phyloP scores from a whole-genome alignment of 1,284 basidiomycete genomes.

The Austroboletus novae-zelandiae region DNA sequence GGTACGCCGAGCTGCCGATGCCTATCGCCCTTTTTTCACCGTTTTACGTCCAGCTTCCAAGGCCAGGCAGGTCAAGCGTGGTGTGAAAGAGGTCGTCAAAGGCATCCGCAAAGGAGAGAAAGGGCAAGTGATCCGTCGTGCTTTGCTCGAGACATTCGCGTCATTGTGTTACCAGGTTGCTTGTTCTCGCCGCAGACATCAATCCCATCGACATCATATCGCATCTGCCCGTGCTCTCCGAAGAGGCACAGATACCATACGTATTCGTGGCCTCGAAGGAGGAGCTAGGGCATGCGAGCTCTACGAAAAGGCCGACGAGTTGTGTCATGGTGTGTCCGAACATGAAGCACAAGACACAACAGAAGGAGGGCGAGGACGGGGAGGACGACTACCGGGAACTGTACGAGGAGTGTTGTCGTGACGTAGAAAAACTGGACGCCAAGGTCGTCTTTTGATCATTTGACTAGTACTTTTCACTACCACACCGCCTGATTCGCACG shows the following conservation, averaged over 20 bases:
- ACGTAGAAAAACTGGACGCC: slow-evolving; percentile 81
- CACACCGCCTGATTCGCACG: slow-evolving; percentile 9
- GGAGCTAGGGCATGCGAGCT: slow-evolving; percentile 92
- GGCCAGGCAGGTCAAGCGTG: slow-evolving; percentile 88
- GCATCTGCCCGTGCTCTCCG: slow-evolving; percentile 91
- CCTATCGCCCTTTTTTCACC: slow-evolving; percentile 3
- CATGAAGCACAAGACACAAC: slow-evolving; percentile 68
- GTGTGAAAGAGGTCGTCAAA: slow-evolving; percentile 97
- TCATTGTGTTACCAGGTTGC: slow-evolving; percentile 52
- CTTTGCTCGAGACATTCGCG: slow-evolving; percentile 4
- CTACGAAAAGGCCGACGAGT: slow-evolving; percentile 97
- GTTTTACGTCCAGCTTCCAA: slow-evolving; percentile 68
- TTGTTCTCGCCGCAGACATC: slow-evolving; percentile 95
- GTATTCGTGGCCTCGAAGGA: slow-evolving; percentile 87
- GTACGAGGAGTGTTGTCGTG: slow-evolving; percentile 82
- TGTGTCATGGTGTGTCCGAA: slow-evolving; percentile 93
- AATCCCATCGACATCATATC: slow-evolving; percentile 98
- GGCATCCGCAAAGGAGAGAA: slow-evolving; percentile 94
- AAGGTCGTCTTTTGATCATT: slow-evolving; percentile 59
- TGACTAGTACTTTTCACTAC: background rate
- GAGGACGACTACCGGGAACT: slow-evolving; percentile 82
- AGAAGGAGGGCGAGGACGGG: slow-evolving; percentile 59
- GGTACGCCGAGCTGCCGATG: slow-evolving; percentile 45
- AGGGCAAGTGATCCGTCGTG: slow-evolving; percentile 56
- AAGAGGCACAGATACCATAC: slow-evolving; percentile 95